Evolutionary conservation across 2,329 filamentous ascomycete genomes (phyloP).

Genomic region (Rhynchosporium agropyri): DNA sequence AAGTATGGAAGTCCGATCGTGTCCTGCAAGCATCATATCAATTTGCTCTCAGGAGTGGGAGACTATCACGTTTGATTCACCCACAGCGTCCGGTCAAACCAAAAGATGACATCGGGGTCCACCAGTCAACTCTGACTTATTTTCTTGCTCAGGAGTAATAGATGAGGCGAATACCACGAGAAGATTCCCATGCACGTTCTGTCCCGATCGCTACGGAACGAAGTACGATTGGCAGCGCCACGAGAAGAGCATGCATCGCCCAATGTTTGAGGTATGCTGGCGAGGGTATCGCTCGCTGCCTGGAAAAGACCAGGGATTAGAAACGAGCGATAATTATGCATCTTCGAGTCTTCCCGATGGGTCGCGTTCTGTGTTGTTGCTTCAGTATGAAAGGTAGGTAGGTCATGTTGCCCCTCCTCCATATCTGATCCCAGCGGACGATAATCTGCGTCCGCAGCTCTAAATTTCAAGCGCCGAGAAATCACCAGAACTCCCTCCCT

Average conservation of each 20-base stretch:
- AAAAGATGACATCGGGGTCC: not conserved
- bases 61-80: too few relatives aligned
- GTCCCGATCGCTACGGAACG: not conserved
- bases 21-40: not conserved
- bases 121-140: not conserved
- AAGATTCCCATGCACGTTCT: slow-evolving; percentile 10
- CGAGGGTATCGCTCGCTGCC: not conserved
- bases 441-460: not conserved
- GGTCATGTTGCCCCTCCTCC: not conserved
- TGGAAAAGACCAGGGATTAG: not conserved
- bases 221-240: slow-evolving; percentile 11
- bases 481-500: too few relatives aligned
- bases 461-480: not conserved
- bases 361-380: not conserved
- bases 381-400: not conserved
- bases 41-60: not conserved
- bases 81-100: not conserved
- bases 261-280: not conserved
- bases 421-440: not conserved
- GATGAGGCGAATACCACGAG: not conserved
- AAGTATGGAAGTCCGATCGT: slow-evolving; percentile 9
- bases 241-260: slow-evolving; percentile 2
- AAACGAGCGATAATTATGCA: too few relatives aligned
- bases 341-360: not conserved
- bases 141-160: not conserved